Percentiles rank a stretch among this genome's conserved stretches.
phyloP scores from a whole-genome alignment of 768 basidiomycete species.

The Cyathus striatus region DNA sequence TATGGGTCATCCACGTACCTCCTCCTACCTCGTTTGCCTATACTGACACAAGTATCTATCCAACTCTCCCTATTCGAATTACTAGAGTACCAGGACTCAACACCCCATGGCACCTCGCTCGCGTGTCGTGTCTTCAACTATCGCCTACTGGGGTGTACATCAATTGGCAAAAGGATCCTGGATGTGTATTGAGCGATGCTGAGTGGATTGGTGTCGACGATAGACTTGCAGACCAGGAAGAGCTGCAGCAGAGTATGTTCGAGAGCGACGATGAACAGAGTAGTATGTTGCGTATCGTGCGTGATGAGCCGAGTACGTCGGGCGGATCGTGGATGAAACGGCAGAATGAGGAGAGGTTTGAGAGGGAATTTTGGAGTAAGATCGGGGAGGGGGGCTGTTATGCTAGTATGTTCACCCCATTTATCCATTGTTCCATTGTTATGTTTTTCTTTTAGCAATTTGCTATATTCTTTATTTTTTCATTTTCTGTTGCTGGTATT shows the following conservation, averaged over 20 bases:
- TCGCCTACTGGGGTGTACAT: constrained; percentile 47
- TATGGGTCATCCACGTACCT: constrained; percentile 24
- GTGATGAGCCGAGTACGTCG: too few relatives aligned
- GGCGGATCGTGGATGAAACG: neutral
- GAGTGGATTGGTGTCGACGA: neutral
- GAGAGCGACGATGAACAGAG: neutral
- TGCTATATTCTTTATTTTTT: neutral
- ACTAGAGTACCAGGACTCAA: constrained; percentile 24
- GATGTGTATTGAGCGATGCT: neutral
- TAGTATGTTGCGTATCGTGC: too few relatives aligned
- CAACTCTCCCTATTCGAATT: constrained; percentile 14
- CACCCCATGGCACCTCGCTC: constrained; percentile 17
- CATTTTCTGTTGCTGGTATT: neutral
- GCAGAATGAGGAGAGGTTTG: neutral
- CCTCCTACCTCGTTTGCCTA: constrained; percentile 3
- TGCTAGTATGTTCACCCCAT: neutral
- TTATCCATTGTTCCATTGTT: neutral
- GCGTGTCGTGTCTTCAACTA: constrained; percentile 50
- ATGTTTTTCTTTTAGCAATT: neutral
- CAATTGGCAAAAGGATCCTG: constrained; percentile 29
- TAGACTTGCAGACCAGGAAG: neutral
- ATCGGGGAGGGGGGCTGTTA: neutral
- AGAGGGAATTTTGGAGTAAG: neutral
- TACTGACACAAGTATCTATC: constrained; percentile 4
- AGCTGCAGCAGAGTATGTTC: neutral